Base-by-base conservation (phyloP, 2,329 filamentous ascomycete genomes). In the Botrytis byssoidea region DNA sequence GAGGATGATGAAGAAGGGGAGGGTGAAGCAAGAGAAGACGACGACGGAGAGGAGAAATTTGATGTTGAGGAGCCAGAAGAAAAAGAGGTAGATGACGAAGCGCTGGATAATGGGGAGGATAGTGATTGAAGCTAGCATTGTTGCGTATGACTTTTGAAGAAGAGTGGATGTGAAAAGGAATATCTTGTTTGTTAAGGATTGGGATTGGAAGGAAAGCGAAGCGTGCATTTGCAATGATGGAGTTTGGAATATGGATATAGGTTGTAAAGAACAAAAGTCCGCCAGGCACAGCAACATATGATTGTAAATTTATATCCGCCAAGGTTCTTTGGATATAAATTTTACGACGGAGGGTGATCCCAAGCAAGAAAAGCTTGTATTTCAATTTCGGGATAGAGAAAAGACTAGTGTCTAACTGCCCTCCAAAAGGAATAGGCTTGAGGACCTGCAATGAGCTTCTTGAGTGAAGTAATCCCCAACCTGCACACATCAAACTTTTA, bases 31-130 rank as follows among this genome's bases (percentile, higher is more conserved):
- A 85, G 86, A 16, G 86, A 83, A 0, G 88, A 87, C 25, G 88
- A 86, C 6, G 85, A 86, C 16, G 85, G 86, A 57, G 87, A 87
- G 63, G 86, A 88, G 59, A 87, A 88, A 69, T 85, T 85, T 7
- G 85, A 87, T 29, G 86, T 83, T 0, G 88, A 88, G 59, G 87
- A 88, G 51, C 86, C 88, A 66, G 86, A 84, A 76, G 85, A 85
- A 6, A 84, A 85, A 32, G 84, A 84, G 59, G 81, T 78, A 3
- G 83, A 84, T 14, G 87, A 84, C 73, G 90, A 92, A 76, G 90
- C 89, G 20, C 81, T 91, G 74, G 89, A 90, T 76, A 83, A 85
- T 79, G 88, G 87, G 18, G 86, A 88, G 70, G 89, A 90, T 74
- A 80, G 79, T 51, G 79, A 80, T 73, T 80, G 74, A 79, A n/a